Evolutionary conservation across 371 early-diverging fungal genomes (phyloP), one percentile per base, ranked within the genome.

Genomic region (Chytridium lagenaria): DNA sequence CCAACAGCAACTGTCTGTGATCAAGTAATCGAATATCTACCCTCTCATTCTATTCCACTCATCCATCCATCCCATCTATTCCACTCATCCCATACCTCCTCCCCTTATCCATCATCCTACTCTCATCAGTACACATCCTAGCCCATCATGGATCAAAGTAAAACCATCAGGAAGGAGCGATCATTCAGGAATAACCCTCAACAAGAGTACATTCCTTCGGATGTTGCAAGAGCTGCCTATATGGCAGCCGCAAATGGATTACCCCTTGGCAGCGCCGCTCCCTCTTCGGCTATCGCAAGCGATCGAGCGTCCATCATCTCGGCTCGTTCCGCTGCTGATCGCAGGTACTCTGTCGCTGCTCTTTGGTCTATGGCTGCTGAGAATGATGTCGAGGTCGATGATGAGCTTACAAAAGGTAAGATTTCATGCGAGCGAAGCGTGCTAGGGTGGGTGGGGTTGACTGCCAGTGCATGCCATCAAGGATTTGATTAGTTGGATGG

Each of bases 331-430:
- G 69, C 50, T 10, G 55, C 65, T 50, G 83, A 81, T 71, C 87
- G 91, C 67, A 84, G 93, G 71, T 94, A 94, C 82, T 95, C 95
- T 0, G 91, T 94, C 1, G 91, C 90, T 28, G 95, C 92, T 34
- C 87, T 95, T 49, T 95, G 94, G 79, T 96, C 97, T 2, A 95
- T 95, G 89, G 95, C 94, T 39, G 94, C 95, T 34, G 96, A 95
- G 79, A 93, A 95, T 78, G 97, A 95, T 77, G 89, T 89, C 23
- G 95, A 95, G 77, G 94, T 96, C 16, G 93, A 95, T 76, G 97
- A 96, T 81, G 97, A 95, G 72, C 89, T 96, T 38, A 93, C 95
- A 5, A 83, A 84, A 77, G 90, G 90, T 90, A 83, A n/a, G 71
- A 44, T 67, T 55, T 44, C 1, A 49, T n/a, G 50, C n/a, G n/a